Evolutionary conservation across 2,329 filamentous ascomycete genomes (phyloP).

Genomic region (Orbilia quercus): DNA sequence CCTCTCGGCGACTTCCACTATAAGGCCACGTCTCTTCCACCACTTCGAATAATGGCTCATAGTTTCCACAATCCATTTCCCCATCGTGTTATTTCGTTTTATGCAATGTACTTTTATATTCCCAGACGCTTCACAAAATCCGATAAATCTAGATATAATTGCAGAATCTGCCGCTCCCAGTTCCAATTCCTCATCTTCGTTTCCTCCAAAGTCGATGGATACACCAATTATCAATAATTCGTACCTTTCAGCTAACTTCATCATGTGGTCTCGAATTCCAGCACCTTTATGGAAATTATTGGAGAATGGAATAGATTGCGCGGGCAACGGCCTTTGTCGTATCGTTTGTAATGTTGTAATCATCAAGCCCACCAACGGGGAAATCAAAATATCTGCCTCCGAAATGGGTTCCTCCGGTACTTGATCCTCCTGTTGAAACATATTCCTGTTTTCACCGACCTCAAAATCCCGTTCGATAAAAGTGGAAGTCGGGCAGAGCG

Average conservation of each 20-base stretch:
- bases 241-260: constrained; percentile 28
- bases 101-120: constrained; percentile 16
- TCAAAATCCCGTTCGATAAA: constrained; percentile 52
- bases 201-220: constrained; percentile 33
- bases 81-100: background rate
- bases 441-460: background rate
- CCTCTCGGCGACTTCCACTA: constrained; percentile 20
- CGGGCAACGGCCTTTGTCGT: constrained; percentile 16
- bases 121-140: constrained; percentile 36
- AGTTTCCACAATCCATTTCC: constrained; percentile 30
- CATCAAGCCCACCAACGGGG: constrained; percentile 27
- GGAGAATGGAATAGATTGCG: background rate
- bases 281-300: background rate
- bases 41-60: constrained; percentile 12
- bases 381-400: constrained; percentile 51
- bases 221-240: constrained; percentile 24
- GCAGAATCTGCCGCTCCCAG: constrained; percentile 25
- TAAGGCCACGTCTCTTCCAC: constrained; percentile 20
- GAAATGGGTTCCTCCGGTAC: constrained; percentile 22
- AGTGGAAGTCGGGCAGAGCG: constrained; percentile 31
- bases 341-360: constrained; percentile 44
- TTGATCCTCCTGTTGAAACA: constrained; percentile 32
- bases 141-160: constrained; percentile 27
- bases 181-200: background rate
- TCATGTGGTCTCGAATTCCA: constrained; percentile 34